Evolutionary conservation across 2,329 filamentous ascomycete genomes (phyloP).

Genomic region (Pezicula carpinea): DNA sequence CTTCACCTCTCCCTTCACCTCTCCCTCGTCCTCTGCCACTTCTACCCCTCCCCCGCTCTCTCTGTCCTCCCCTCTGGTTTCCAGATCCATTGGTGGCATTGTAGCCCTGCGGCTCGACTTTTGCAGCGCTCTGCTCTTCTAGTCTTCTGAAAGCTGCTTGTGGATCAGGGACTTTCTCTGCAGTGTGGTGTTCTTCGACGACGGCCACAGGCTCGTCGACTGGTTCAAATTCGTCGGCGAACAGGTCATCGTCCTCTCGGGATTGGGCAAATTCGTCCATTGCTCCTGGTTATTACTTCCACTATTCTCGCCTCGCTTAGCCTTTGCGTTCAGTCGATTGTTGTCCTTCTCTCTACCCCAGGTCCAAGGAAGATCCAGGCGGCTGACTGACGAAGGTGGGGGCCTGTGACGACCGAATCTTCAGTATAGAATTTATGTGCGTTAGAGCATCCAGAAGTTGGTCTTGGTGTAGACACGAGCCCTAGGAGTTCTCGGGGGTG

Average conservation of each 20-base stretch:
- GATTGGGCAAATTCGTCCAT: constrained; percentile 31
- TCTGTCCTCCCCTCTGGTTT: constrained; percentile 6
- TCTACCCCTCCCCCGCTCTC: constrained; percentile 10
- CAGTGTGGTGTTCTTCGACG: constrained; percentile 10
- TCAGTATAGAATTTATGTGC: background rate
- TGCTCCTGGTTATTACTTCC: background rate
- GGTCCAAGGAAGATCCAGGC: too few relatives aligned
- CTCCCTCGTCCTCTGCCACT: constrained; percentile 11
- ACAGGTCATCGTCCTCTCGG: constrained; percentile 29
- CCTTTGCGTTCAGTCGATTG: background rate
- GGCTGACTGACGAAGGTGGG: too few relatives aligned
- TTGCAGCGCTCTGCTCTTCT: background rate
- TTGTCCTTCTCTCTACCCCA: background rate
- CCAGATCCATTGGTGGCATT: constrained; percentile 1
- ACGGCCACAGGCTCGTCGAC: constrained; percentile 13
- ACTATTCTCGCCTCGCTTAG: background rate
- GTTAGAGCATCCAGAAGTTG: background rate
- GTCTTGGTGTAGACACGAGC: too few relatives aligned
- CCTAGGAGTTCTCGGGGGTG: too few relatives aligned
- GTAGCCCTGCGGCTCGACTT: background rate
- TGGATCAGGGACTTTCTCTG: background rate
- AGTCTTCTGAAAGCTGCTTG: background rate
- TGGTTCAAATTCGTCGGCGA: constrained; percentile 30
- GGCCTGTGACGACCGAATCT: background rate
- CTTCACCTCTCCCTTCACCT: constrained; percentile 9